Evolutionary conservation across 2,329 filamentous ascomycete species (phyloP), one percentile per base, ranked within the genome.

Genomic region (Aspergillus flavus): DNA sequence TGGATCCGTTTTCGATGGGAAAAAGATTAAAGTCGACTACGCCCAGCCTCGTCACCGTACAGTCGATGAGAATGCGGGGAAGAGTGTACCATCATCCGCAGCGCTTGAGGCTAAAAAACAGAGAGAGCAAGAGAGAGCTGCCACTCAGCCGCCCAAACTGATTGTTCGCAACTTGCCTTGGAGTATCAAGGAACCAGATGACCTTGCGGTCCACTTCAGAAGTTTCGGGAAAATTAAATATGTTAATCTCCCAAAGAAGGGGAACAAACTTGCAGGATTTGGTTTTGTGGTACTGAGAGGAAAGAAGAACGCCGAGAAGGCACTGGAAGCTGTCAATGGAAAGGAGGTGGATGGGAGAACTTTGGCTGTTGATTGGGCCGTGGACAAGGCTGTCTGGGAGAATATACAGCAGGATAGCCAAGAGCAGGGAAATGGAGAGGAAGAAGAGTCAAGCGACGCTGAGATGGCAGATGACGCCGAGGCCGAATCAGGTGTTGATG

Each of bases 131-230:
- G 81, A 87, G 70, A 85, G 85, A 64, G 83, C 87, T 69, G 81
- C 84, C 19, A 82, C 84, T 63, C 86, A 87, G 72, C 85, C 89
- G 0, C 88, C 91, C 0, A 94, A 92, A 76, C 80, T 95, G 68
- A 95, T 99, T 76, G 88, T 99, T 56, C 89, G 95, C 73, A 99
- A 99, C 76, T 76, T 99, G 73, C 94, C 95, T 0, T 99, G 95
- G 95, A 97, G 90, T 70, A 90, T 99, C 75, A 97, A 96, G 80
- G 90, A 88, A 10, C 85, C 91, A 0, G 91, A 96, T 36, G 90
- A 98, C 73, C 82, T 99, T 63, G 84, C 87, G 6, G 85, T 87
- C 61, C 82, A 97, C 5, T 99, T 99, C 79, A 83, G 87, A 72
- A 93, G 90, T 73, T 97, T 91, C 75, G 95, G 95, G 65, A 97